Conservation (phyloP, 2,329 filamentous ascomycete species). For the Metarhizium humberi region DNA sequence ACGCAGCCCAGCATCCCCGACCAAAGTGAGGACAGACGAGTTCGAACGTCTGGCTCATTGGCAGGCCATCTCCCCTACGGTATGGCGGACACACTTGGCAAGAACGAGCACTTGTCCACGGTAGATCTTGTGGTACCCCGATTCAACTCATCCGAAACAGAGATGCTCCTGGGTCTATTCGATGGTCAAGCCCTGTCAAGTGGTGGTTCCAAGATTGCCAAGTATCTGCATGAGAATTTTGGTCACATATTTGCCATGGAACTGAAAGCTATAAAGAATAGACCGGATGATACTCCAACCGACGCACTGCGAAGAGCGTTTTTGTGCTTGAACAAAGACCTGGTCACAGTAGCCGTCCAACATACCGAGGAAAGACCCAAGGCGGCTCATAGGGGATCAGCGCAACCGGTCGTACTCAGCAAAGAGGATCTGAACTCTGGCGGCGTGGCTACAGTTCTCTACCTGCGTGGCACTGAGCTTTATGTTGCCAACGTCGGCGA, state of each 20-base stretch:
- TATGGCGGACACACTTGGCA: conserved; percentile 92
- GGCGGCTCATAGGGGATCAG: conserved; percentile 60
- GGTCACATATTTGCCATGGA: conserved; percentile 75
- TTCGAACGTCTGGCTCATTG: conserved; percentile 90
- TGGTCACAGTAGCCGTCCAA: conserved; percentile 76
- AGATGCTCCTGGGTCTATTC: conserved; percentile 89
- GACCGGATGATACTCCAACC: conserved; percentile 62
- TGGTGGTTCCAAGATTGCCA: conserved; percentile 90
- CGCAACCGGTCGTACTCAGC: conserved; percentile 66
- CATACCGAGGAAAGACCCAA: conserved; percentile 64
- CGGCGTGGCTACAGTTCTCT: conserved; percentile 84
- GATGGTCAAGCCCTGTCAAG: conserved; percentile 85
- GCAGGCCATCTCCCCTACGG: conserved; percentile 89
- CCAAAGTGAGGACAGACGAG: conserved; percentile 87
- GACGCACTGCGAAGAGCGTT: conserved; percentile 86
- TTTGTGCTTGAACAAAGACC: conserved; percentile 83
- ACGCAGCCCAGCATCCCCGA: conserved; percentile 90
- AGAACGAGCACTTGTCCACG: conserved; percentile 88
- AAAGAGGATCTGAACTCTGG: conserved; percentile 87
- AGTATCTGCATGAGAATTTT: conserved; percentile 95
- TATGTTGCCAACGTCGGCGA: conserved; percentile 95
- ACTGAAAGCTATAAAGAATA: conserved; percentile 60
- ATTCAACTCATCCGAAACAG: conserved; percentile 81
- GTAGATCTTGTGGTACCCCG: conserved; percentile 91
- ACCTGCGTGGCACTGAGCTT: conserved; percentile 80